Evolutionary conservation across 257 asterid species (phyloP).

Genomic region (Fraxinus quadrangulata): DNA sequence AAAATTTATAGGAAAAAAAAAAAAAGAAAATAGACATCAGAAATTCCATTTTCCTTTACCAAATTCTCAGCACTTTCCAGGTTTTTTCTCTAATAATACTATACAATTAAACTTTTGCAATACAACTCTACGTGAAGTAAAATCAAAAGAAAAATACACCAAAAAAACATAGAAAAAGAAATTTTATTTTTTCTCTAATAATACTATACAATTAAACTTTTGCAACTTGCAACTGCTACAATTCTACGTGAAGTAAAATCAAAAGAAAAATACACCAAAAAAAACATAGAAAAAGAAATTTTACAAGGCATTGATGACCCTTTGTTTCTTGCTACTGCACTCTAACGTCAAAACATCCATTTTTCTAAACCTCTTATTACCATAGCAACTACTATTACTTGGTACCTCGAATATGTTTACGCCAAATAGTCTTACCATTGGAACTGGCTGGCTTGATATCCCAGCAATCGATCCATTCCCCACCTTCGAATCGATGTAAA

Average conservation of each 20-base stretch:
- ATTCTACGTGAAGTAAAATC: not conserved
- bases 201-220: not conserved
- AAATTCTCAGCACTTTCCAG: not conserved
- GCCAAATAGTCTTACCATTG: slow-evolving; percentile 55
- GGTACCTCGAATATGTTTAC: slow-evolving; percentile 49
- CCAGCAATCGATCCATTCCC: not conserved
- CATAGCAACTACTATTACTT: slow-evolving; percentile 2
- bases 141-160: not conserved
- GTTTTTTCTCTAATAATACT: not conserved
- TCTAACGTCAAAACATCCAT: slow-evolving; percentile 43
- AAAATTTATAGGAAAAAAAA: too few relatives aligned
- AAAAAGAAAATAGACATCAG: not conserved
- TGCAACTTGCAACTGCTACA: not conserved
- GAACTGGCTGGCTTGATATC: slow-evolving; percentile 29
- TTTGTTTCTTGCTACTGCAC: slow-evolving; percentile 45
- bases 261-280: not conserved
- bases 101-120: not conserved
- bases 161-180: not conserved
- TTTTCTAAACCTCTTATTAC: slow-evolving; percentile 46
- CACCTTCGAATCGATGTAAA: slow-evolving; percentile 49
- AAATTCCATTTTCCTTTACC: not conserved
- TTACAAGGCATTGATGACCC: slow-evolving; percentile 46
- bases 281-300: slow-evolving; percentile 4
- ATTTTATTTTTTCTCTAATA: slow-evolving; percentile 9
- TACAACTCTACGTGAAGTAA: not conserved